Base-by-base conservation (phyloP, 2,329 filamentous ascomycete genomes). In the Fusarium sambucinum region DNA sequence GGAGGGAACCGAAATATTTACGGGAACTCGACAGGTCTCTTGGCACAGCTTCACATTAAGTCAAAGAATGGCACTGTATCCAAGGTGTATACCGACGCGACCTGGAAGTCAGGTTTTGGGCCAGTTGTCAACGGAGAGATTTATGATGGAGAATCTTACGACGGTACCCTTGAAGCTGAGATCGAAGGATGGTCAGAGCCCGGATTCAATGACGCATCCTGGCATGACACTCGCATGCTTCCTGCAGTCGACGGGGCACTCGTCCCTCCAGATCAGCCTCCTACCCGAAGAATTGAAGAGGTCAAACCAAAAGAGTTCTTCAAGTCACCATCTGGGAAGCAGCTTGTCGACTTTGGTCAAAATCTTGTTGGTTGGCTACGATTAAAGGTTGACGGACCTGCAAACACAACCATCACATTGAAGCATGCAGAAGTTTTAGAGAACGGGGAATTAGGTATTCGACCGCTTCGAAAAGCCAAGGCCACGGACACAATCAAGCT, bases 71-170 rank as follows among this genome's bases (percentile, higher is more conserved):
- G 53, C 5, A 19, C 33, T 12, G 33, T 37, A 3, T n/a, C 17
- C 33, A 37, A 37, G 17, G 5, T 37, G 1, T 19, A 37, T 44
- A 69, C 76, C 0, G 74, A 71, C 0, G 10, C 9, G 17, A 37
- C 33, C 17, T 84, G 53, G 53, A 25, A 46, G 13, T 46, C 44
- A 16, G 21, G 27, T 11, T 46, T 46, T 5, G 44, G 44, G 19
- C 44, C 44, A 4, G 33, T 37, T 19, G 33, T 19, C 4, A 21
- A 17, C 3, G 44, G 44, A 12, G 81, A 84, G 35, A 80, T 87
- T 3, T 86, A 86, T 59, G 78, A 86, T 64, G 85, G 86, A 6
- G 85, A 87, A 55, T 55, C 76, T 0, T 87, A 83, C 56, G 82
- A 87, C 68, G 75, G 76, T 1, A 79, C 9, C 78, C 85, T n/a